These are phyloP conservation scores for Limnanthes douglasii DNA, from an alignment of 345 rosid genomes.

Conservation along the genomic window DNA sequence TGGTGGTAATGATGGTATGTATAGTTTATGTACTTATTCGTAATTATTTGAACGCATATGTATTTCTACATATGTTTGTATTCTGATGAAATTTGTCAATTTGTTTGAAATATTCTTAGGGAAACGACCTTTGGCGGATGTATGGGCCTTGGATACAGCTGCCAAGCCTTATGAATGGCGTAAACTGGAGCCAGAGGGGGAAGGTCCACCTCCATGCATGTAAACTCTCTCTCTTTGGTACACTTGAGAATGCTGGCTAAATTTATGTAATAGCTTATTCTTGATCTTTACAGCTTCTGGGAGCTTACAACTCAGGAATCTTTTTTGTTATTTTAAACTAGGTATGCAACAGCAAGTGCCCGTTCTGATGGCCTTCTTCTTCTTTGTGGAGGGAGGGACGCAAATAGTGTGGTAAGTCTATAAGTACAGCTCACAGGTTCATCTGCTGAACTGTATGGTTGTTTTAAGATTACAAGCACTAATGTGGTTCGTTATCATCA, in stretches of 20 bases:
- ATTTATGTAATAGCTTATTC: too few relatives aligned
- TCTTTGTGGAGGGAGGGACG: conserved; percentile 99
- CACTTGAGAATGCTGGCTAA: not conserved
- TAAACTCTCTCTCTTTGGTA: conserved; percentile 18
- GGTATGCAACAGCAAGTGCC: conserved; percentile 99
- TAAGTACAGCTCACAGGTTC: too few relatives aligned
- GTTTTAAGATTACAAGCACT: too few relatives aligned
- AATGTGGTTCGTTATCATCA: too few relatives aligned
- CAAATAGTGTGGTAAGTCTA: conserved; percentile 81
- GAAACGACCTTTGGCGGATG: conserved; percentile 94
- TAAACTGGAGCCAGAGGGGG: conserved; percentile 99
- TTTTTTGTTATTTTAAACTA: conserved; percentile 16
- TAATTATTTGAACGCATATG: conserved; percentile 1
- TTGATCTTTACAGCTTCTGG: too few relatives aligned
- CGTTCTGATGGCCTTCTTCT: conserved; percentile 98
- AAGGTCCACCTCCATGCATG: conserved; percentile 99
- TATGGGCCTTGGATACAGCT: conserved; percentile 99
- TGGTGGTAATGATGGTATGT: conserved; percentile 96
- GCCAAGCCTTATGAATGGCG: conserved; percentile 99
- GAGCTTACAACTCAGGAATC: not conserved
- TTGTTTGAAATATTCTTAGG: conserved; percentile 25
- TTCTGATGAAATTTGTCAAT: conserved; percentile 4
- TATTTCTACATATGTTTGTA: not conserved
- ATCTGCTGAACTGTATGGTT: too few relatives aligned
- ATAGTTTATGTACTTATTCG: not conserved